phyloP scores from a whole-genome alignment of 257 asterid genomes.

The Rauvolfia tetraphylla region DNA sequence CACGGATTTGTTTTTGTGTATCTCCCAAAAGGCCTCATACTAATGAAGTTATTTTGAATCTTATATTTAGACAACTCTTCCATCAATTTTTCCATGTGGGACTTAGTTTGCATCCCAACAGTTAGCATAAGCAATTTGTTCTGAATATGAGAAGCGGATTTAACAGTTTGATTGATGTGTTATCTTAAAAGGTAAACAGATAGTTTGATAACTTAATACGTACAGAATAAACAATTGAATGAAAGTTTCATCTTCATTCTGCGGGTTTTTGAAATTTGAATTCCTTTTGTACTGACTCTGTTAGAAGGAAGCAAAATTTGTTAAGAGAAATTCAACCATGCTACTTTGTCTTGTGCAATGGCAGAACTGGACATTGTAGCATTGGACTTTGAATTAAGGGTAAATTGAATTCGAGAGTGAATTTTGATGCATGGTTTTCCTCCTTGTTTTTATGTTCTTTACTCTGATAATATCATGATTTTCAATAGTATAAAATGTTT shows the following conservation, averaged over 20 bases:
- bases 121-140: not conserved
- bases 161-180: not conserved
- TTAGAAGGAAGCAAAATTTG: not conserved
- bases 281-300: not conserved
- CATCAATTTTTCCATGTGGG: no score
- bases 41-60: no score
- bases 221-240: not conserved
- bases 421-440: not conserved
- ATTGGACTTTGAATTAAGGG: not conserved
- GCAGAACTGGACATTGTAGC: not conserved
- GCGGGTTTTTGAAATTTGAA: not conserved
- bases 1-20: no score
- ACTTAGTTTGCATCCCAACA: no score
- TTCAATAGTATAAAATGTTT: not conserved
- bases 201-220: not conserved
- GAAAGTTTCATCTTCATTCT: not conserved
- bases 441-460: not conserved
- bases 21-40: no score
- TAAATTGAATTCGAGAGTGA: not conserved
- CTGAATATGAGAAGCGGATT: not conserved
- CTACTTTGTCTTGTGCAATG: not conserved
- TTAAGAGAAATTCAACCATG: not conserved
- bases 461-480: not conserved
- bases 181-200: not conserved
- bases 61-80: no score